These are phyloP conservation scores for Candida ascalaphidarum DNA, from an alignment of 805 yeast genomes.

Conservation along the genomic window DNA sequence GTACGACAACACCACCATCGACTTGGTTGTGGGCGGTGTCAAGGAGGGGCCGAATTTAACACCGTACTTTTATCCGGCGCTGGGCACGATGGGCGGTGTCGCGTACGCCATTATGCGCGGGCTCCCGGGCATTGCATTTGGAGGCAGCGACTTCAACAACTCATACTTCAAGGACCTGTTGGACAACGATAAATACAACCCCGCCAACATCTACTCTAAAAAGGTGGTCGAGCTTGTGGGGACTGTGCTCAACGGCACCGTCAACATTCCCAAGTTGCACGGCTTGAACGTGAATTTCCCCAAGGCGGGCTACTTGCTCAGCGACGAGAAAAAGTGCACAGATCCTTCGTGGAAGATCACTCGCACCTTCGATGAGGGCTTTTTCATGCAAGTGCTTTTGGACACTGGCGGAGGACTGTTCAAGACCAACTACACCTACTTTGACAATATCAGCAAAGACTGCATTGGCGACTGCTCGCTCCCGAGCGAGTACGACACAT, in stretches of 20 bases:
- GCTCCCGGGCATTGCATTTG: conserved; percentile 16
- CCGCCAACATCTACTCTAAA: conserved; percentile 17
- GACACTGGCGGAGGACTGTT: too few species aligned
- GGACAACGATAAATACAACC: conserved; percentile 9
- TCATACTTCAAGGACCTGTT: conserved; percentile 16
- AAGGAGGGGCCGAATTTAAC: conserved; percentile 21
- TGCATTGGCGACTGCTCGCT: conserved; percentile 8
- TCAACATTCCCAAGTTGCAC: conserved; percentile 11
- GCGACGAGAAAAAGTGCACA: conserved; percentile 24
- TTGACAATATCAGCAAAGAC: too few species aligned
- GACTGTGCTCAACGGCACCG: conserved; percentile 8
- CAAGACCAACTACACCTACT: too few species aligned
- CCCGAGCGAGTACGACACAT: too few species aligned
- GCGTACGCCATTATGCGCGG: conserved; percentile 18
- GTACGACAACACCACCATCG: conserved; percentile 12
- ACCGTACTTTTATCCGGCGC: conserved; percentile 17
- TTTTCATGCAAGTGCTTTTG: conserved; percentile 5
- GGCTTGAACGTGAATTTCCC: conserved; percentile 20
- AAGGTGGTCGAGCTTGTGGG: conserved; percentile 16
- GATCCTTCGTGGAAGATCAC: conserved; percentile 36
- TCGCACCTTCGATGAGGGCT: conserved; percentile 37
- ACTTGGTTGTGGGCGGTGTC: conserved; percentile 19
- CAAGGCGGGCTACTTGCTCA: conserved; percentile 2
- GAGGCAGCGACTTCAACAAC: conserved; percentile 17
- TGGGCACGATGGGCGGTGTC: conserved; percentile 18